Base-by-base conservation (phyloP, 257 asterid species). In the Craterostigma plantagineum region DNA sequence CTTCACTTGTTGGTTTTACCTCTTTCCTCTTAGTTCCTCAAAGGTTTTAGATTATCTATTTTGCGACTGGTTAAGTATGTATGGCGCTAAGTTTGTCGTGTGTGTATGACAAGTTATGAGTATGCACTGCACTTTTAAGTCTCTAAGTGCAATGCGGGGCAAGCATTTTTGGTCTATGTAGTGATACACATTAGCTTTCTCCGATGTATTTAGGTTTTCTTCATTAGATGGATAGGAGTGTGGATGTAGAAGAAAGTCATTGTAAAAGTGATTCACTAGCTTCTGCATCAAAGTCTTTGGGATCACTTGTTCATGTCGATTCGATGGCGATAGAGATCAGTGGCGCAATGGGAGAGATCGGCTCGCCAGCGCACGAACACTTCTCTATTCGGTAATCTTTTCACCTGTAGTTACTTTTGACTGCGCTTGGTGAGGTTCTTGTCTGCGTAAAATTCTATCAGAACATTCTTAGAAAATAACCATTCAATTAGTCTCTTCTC, bases 311-410 rank as follows among this genome's bases (percentile, higher is more conserved):
- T 48, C 66, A 57, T 55, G 68, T 79, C 33, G 64, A 64, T 39
- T 60, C 84, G 4, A 67, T 79, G 33, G 63, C 52, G 14, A 65
- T 80, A 49, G 90, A 75, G 34, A 68, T 84, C 34, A 39, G 63
- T 44, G 27, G 64, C 54, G 54, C 67, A 7, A 49, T 27, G 45
- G 67, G 57, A 48, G 64, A 42, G 55, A 58, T 49, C 23, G 72
- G 62, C 54, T 17, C 53, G 33, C 81, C 52, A 12, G 51, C 8
- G 11, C 71, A 74, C 14, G 65, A 59, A 12, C 79, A 74, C 50
- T 84, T 84, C 51, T 69, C 93, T 10, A 72, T 23, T 23, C 30
- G 30, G 30, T 23, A 23, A 2, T 23, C 30, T 6, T 23, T 23
- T 23, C 30, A 2, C 6, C 30, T 6, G 2, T 2, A 23, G 6